Evolutionary conservation across 1,139 yeast genomes (phyloP).

Genomic region (Debaryomyces udenii): DNA sequence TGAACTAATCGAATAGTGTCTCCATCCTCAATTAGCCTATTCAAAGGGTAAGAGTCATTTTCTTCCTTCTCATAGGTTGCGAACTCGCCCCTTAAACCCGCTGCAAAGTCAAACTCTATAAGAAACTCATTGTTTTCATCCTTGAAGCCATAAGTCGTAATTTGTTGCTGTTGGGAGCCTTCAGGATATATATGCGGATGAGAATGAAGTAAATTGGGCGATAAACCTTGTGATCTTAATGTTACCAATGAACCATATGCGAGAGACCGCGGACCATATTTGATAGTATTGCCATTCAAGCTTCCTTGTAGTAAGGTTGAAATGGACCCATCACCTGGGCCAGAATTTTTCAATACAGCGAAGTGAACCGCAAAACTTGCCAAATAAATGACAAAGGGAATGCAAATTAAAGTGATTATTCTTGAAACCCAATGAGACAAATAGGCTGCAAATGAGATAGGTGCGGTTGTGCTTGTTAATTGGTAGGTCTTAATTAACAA

Average conservation of each 20-base stretch:
- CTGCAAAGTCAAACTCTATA: constrained; percentile 45
- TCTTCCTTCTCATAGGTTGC: constrained; percentile 37
- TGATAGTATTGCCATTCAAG: constrained; percentile 55
- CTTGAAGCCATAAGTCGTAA: constrained; percentile 75
- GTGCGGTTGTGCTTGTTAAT: constrained; percentile 32
- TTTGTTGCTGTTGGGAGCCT: constrained; percentile 74
- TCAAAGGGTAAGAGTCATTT: constrained; percentile 24
- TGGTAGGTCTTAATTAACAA: constrained; percentile 68
- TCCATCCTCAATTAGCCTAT: constrained; percentile 44
- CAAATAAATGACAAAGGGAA: constrained; percentile 76
- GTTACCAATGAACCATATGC: constrained; percentile 65
- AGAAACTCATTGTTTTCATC: constrained; percentile 70
- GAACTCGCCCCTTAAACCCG: constrained; percentile 26
- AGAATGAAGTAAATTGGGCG: constrained; percentile 72
- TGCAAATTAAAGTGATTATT: constrained; percentile 62
- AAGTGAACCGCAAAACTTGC: constrained; percentile 82
- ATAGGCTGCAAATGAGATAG: constrained; percentile 41
- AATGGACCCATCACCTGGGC: constrained; percentile 76
- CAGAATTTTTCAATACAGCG: constrained; percentile 69
- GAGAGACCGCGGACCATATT: constrained; percentile 62
- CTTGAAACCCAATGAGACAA: constrained; percentile 72
- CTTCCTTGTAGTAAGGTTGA: constrained; percentile 73
- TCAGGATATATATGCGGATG: constrained; percentile 69
- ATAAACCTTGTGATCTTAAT: constrained; percentile 70
- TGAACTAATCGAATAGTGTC: constrained; percentile 61